These are phyloP conservation scores for Schizosaccharomyces octosporus DNA, from an alignment of 805 yeast species.

Conservation along the genomic window DNA sequence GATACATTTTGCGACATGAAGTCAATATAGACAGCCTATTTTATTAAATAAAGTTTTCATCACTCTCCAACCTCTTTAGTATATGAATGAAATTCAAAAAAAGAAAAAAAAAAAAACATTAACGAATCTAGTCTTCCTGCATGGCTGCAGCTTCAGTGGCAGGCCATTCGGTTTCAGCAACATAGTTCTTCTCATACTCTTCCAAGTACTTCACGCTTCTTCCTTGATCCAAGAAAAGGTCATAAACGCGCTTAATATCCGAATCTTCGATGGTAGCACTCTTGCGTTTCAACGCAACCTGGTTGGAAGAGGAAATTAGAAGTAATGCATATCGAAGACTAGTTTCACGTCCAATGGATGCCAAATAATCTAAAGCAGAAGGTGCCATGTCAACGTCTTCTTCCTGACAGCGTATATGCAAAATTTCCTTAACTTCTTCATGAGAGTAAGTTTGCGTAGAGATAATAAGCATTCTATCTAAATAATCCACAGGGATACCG, in stretches of 20 bases:
- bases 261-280: constrained; percentile 30
- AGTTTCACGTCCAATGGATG: constrained; percentile 75
- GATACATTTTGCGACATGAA: no score
- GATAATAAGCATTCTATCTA: constrained; percentile 81
- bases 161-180: constrained; percentile 47
- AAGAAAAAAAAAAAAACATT: not conserved
- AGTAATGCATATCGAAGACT: constrained; percentile 82
- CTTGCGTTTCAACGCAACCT: constrained; percentile 64
- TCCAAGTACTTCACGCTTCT: constrained; percentile 73
- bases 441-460: constrained; percentile 56
- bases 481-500: constrained; percentile 85
- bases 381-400: constrained; percentile 68
- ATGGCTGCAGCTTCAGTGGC: constrained; percentile 11
- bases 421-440: constrained; percentile 67
- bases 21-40: no score
- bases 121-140: not conserved
- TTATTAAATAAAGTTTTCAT: no score
- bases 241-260: constrained; percentile 70
- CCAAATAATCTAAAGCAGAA: constrained; percentile 67
- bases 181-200: constrained; percentile 39
- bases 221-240: constrained; percentile 65
- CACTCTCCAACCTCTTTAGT: no score
- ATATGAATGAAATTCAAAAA: not conserved
- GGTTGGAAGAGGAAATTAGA: constrained; percentile 70
- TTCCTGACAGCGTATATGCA: constrained; percentile 73